These are phyloP conservation scores for Cercophora samala DNA, from an alignment of 495 filamentous ascomycete species.

Conservation along the genomic window DNA sequence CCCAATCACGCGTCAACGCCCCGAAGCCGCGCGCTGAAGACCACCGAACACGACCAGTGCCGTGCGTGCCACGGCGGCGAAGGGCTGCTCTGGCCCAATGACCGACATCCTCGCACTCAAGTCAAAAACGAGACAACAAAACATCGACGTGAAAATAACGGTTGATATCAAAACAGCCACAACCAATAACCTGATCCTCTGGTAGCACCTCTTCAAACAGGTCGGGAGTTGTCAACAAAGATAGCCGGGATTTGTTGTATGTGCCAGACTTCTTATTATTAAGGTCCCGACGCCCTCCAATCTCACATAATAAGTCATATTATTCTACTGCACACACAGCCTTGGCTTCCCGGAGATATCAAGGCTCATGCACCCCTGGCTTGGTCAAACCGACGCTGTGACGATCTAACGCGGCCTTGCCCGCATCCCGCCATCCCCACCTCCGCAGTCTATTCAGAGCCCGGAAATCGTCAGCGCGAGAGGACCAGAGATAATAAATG, in stretches of 20 bases:
- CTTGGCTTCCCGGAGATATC: constrained; percentile 9
- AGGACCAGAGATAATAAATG: constrained; percentile 4
- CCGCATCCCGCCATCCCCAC: constrained; percentile 10
- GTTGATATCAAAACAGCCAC: constrained; percentile 4
- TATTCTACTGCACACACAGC: neutral
- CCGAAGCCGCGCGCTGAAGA: constrained; percentile 5
- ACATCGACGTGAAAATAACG: constrained; percentile 7
- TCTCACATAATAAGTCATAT: constrained; percentile 10
- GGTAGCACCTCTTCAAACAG: constrained; percentile 11
- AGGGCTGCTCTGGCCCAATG: constrained; percentile 9
- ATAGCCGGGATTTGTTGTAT: constrained; percentile 7
- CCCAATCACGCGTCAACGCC: constrained; percentile 10
- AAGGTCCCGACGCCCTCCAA: constrained; percentile 8
- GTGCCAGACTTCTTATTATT: neutral
- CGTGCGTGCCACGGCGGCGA: constrained; percentile 11
- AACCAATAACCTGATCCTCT: constrained; percentile 12
- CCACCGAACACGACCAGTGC: constrained; percentile 22
- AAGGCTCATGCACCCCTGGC: constrained; percentile 22
- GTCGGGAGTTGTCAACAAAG: constrained; percentile 10
- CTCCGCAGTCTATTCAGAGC: constrained; percentile 9
- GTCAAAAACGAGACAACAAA: constrained; percentile 13
- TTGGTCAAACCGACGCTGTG: constrained; percentile 21
- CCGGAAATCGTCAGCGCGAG: constrained; percentile 15
- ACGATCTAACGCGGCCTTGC: constrained; percentile 29
- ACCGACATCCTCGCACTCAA: constrained; percentile 16